These are phyloP conservation scores for Amanita phalloides DNA, from an alignment of 768 basidiomycete species.

Conservation along the genomic window DNA sequence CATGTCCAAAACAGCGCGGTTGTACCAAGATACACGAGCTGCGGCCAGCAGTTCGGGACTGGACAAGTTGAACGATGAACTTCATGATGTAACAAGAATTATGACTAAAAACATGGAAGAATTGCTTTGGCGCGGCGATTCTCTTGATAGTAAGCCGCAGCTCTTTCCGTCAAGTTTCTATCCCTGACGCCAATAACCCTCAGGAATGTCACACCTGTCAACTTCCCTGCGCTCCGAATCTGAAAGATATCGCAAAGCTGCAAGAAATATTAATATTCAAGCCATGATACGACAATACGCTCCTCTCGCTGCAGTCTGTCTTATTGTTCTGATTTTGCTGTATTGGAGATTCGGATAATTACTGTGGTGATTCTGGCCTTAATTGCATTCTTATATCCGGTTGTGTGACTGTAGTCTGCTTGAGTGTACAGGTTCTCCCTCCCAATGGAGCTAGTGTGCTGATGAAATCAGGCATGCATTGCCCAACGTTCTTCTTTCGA, in stretches of 20 bases:
- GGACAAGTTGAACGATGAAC: conserved; percentile 87
- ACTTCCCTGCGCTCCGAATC: conserved; percentile 92
- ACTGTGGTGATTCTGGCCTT: background rate
- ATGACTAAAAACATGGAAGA: conserved; percentile 99
- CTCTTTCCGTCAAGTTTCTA: background rate
- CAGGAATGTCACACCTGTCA: conserved; percentile 92
- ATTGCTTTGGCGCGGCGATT: conserved; percentile 94
- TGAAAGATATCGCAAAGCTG: conserved; percentile 94
- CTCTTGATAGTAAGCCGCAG: conserved; percentile 70
- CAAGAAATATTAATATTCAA: conserved; percentile 87
- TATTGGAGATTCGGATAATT: conserved; percentile 64
- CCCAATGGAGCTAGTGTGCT: background rate
- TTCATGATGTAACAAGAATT: conserved; percentile 96
- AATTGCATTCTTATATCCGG: conserved; percentile 1
- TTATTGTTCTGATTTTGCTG: conserved; percentile 69
- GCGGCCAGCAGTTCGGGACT: conserved; percentile 54
- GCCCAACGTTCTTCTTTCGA: background rate
- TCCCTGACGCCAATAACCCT: background rate
- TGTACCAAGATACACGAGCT: conserved; percentile 91
- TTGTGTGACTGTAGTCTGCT: background rate
- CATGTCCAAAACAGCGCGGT: conserved; percentile 93
- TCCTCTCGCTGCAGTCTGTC: conserved; percentile 71
- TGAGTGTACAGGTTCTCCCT: background rate
- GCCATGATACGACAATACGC: conserved; percentile 95
- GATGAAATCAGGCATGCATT: conserved; percentile 1